Conservation (phyloP, 192 early-diverging fungal genomes). For the Paraglomus occultum region DNA sequence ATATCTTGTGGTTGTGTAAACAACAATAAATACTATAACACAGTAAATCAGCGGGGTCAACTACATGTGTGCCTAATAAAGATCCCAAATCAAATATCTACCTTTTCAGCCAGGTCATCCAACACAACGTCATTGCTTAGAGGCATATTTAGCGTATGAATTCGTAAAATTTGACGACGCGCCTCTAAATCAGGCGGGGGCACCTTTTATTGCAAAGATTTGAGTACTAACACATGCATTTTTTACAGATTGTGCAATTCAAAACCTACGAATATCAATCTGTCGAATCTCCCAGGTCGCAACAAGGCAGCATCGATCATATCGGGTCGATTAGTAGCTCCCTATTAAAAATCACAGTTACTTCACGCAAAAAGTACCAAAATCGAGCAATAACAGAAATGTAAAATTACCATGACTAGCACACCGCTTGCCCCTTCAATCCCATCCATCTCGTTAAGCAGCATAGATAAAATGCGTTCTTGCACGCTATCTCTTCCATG, state of each 20-base stretch:
- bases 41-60: background rate
- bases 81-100: constrained; percentile 26
- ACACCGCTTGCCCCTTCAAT: constrained; percentile 70
- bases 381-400: constrained; percentile 18
- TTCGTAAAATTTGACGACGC: constrained; percentile 47
- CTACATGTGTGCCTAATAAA: background rate
- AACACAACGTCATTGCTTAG: constrained; percentile 50
- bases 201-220: constrained; percentile 35
- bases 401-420: constrained; percentile 62
- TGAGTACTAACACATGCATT: background rate
- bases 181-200: constrained; percentile 53
- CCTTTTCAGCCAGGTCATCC: constrained; percentile 44
- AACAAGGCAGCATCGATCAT: constrained; percentile 83
- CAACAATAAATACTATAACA: background rate
- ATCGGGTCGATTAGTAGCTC: constrained; percentile 87
- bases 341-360: constrained; percentile 37
- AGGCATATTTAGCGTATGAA: constrained; percentile 52
- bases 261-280: constrained; percentile 65
- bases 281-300: constrained; percentile 83
- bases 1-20: background rate
- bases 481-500: constrained; percentile 70
- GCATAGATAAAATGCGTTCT: constrained; percentile 73
- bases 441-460: constrained; percentile 91
- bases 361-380: background rate
- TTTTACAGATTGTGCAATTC: background rate